phyloP scores from a whole-genome alignment of 768 basidiomycete genomes.

The Amyloporia xantha region DNA sequence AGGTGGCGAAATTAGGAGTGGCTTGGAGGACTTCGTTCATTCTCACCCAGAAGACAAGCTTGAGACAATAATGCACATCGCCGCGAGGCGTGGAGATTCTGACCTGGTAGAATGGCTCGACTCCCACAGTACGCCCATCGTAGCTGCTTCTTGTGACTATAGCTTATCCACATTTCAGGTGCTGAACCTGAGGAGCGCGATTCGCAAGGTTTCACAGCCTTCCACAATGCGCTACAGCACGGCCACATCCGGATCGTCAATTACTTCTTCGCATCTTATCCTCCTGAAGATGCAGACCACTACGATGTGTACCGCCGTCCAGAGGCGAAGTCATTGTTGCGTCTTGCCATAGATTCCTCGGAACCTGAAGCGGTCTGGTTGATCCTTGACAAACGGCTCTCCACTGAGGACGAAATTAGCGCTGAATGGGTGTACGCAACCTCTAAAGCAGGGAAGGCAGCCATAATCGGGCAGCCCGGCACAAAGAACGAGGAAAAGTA shows the following conservation, averaged over 20 bases:
- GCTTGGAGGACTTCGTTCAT: conserved; percentile 46
- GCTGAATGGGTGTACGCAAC: conserved; percentile 45
- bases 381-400: conserved; percentile 54
- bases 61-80: conserved; percentile 70
- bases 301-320: conserved; percentile 41
- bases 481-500: conserved; percentile 29
- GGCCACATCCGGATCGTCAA: conserved; percentile 48
- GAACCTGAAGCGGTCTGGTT: conserved; percentile 62
- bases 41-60: conserved; percentile 42
- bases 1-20: conserved; percentile 60
- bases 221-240: conserved; percentile 55
- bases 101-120: conserved; percentile 65
- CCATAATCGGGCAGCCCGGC: conserved; percentile 14
- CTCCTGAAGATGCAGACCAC: conserved; percentile 47
- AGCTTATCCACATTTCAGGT: conserved; percentile 34
- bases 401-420: conserved; percentile 40
- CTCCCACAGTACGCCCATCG: conserved; percentile 49
- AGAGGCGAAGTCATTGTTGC: conserved; percentile 38
- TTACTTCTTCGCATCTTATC: conserved; percentile 56
- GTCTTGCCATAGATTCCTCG: conserved; percentile 50
- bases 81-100: conserved; percentile 44
- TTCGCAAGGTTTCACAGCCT: conserved; percentile 48
- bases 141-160: conserved; percentile 6
- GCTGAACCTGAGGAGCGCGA: conserved; percentile 70
- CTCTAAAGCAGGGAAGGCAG: conserved; percentile 12